Base-by-base conservation (phyloP, 345 rosid genomes). In the Trapa bicornis region DNA sequence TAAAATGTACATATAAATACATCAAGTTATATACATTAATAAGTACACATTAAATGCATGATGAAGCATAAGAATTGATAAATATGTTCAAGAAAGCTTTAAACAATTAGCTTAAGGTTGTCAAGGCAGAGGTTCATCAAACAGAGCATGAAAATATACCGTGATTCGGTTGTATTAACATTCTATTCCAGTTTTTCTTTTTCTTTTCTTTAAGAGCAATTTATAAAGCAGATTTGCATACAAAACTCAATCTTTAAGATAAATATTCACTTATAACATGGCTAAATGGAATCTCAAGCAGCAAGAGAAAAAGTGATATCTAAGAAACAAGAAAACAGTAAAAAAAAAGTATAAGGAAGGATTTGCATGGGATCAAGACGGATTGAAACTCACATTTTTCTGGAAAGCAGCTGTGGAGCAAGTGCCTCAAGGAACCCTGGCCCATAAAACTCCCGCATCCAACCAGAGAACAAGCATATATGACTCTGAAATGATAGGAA, bases 361-460 rank as follows among this genome's bases (percentile, higher is more conserved):
- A 35, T 11, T n/a, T 64, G 33, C 14, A 65, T 3, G 14, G n/a
- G 52, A 42, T 10, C 6, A 65, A 16, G n/a, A 37, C 14, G 67
- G 53, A 56, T 29, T 41, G 47, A 74, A 68, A 80, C 97, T 66
- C 80, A 95, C 99, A 89, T 83, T 80, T 86, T 87, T 84, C 96
- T 86, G 29, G 96, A 89, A 72, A 91, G 72, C 73, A 91, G 79
- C 71, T 83, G 96, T 72, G 96, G 97, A 68, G 86, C 91, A 73
- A 95, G 65, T 60, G 82, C 75, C 76, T 95, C 96, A 43, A 95
- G 89, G 78, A 95, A 81, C 60, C 92, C 87, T 6, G 88, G 90
- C 42, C 97, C 97, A 68, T 86, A 83, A 73, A 86, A 85, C 70
- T 95, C 99, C 68, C 96, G 86, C 95, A 91, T 54, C 96, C 91